Evolutionary conservation across 106 monocot genomes (phyloP), one percentile per base, ranked within the genome.

Genomic region (Triglochin maritima): DNA sequence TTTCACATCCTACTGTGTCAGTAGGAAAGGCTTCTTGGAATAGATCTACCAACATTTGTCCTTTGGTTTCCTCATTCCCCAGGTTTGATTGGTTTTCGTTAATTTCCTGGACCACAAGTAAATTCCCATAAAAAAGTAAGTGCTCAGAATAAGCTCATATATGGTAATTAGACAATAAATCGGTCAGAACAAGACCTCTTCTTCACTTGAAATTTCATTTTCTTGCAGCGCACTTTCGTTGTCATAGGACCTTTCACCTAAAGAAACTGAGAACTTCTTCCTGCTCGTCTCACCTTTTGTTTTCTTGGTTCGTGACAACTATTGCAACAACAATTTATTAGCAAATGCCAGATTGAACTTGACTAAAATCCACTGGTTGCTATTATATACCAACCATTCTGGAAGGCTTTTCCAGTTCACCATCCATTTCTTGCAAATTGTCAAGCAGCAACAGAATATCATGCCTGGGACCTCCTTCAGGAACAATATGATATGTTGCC

Each of bases 11-110:
- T 11, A 56, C 44, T 52, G 56, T 54, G 64, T 60, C 77, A 70
- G 59, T 49, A 71, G 53, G 80, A 73, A 89, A 90, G 66, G 74
- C 67, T 77, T 87, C 82, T 62, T 90, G 94, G 53, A 94, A 90
- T 67, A 90, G 50, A 76, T 90, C 94, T 46, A 80, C 61, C 94
- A 94, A 90, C 50, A 82, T 86, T 59, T 77, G 81, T 46, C 66
- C 76, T 71, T 78, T 80, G 16, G 41, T 64, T 51, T 75, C 72
- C 66, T 74, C 73, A 55, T 62, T 78, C 68, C 69, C 47, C 72
- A 64, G 44, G 56, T 46, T 57, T 54, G 68, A 50, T 47, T 74
- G 8, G 17, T 75, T 63, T 43, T 81, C 51, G 75, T 79, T 51
- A 73, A 44, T 49, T 15, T 71, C 82, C 87, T 85, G 74, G 63